Evolutionary conservation across 768 basidiomycete genomes (phyloP).

Genomic region (Podaxis sp.): DNA sequence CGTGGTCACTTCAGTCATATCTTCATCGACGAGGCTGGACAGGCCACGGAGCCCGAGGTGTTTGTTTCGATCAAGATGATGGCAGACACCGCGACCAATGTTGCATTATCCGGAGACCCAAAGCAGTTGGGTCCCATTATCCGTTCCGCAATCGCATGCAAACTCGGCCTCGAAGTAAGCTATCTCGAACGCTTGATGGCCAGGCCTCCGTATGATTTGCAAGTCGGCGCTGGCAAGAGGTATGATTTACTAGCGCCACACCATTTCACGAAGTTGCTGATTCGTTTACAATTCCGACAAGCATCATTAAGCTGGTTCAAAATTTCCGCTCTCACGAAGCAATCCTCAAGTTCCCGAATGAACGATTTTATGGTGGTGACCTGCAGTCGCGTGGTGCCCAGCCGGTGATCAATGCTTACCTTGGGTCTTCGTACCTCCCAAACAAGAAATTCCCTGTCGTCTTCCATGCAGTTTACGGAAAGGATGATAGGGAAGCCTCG

Average conservation of each 20-base stretch:
- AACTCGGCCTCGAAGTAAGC: constrained; percentile 57
- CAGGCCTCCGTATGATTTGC: constrained; percentile 16
- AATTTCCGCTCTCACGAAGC: constrained; percentile 66
- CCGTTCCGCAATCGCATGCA: constrained; percentile 53
- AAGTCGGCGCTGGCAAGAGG: constrained; percentile 29
- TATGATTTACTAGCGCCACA: constrained; percentile 16
- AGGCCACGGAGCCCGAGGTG: constrained; percentile 68
- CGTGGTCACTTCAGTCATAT: constrained; percentile 68
- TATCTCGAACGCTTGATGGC: constrained; percentile 62
- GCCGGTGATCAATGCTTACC: constrained; percentile 37
- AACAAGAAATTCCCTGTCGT: constrained; percentile 56
- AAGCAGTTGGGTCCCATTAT: constrained; percentile 74
- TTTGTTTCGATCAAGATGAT: constrained; percentile 65
- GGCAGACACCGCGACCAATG: constrained; percentile 50
- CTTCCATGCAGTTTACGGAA: constrained; percentile 60
- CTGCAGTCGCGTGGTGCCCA: constrained; percentile 46
- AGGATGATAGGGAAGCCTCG: constrained; percentile 63
- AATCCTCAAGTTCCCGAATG: constrained; percentile 63
- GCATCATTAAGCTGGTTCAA: constrained; percentile 60
- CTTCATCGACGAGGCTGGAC: constrained; percentile 73
- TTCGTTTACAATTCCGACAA: constrained; percentile 21
- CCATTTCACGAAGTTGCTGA: not conserved
- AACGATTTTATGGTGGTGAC: constrained; percentile 56
- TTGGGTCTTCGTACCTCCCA: constrained; percentile 41
- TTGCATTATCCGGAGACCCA: constrained; percentile 68